Conservation (phyloP, 2,329 filamentous ascomycete genomes). For the Bipolaris sorokiniana region DNA sequence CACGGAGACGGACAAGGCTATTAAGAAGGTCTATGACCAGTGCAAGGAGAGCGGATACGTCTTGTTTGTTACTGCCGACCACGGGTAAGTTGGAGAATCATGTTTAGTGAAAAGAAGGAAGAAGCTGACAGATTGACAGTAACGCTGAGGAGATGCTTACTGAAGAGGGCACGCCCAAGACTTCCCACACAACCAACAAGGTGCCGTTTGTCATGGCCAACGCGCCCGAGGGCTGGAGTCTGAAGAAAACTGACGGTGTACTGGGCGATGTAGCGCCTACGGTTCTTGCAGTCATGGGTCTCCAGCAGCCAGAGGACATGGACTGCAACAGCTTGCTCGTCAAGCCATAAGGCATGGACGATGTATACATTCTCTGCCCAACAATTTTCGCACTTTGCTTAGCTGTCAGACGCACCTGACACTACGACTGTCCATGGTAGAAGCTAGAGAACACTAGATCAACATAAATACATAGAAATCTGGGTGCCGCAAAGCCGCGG, state of each 20-base stretch:
- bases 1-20: constrained; percentile 88
- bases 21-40: constrained; percentile 87
- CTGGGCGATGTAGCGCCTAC: constrained; percentile 98
- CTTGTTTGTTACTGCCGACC: constrained; percentile 94
- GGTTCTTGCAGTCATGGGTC: constrained; percentile 85
- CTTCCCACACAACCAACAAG: constrained; percentile 96
- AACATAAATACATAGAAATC: constrained; percentile 3
- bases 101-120: background rate
- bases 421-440: background rate
- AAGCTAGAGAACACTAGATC: background rate
- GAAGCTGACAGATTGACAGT: constrained; percentile 47
- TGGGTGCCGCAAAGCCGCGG: background rate
- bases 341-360: constrained; percentile 60
- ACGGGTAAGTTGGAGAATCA: constrained; percentile 65
- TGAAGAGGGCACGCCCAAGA: constrained; percentile 94
- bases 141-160: constrained; percentile 99
- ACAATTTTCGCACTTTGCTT: background rate
- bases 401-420: background rate
- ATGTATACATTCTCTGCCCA: background rate
- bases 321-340: constrained; percentile 82
- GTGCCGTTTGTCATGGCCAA: constrained; percentile 99
- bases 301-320: constrained; percentile 92
- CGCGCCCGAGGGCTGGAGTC: constrained; percentile 83
- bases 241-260: constrained; percentile 86
- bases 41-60: constrained; percentile 94